Evolutionary conservation across 2,329 filamentous ascomycete species (phyloP).

Genomic region (Chaetomiaceae sp.): DNA sequence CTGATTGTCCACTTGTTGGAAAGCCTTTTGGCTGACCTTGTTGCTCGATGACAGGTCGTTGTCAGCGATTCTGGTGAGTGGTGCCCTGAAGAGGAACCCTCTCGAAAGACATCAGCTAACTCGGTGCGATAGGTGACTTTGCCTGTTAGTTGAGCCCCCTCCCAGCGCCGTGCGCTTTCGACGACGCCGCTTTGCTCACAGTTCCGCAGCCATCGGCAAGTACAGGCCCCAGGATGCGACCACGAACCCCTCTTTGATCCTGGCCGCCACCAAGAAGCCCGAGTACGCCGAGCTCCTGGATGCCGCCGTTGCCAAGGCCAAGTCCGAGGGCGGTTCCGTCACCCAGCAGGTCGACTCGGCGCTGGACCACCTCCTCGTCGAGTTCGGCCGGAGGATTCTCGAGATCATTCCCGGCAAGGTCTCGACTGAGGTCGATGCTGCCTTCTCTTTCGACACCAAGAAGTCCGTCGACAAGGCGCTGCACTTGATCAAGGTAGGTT

Average conservation of each 20-base stretch:
- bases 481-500: conserved; percentile 83
- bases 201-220: conserved; percentile 82
- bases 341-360: conserved; percentile 85
- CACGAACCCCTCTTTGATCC: conserved; percentile 98
- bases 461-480: conserved; percentile 92
- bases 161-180: not conserved
- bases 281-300: conserved; percentile 95
- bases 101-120: not conserved
- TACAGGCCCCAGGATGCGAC: conserved; percentile 99
- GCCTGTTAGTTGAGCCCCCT: conserved; percentile 55
- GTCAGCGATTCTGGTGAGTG: conserved; percentile 83
- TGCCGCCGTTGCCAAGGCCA: conserved; percentile 77
- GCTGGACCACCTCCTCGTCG: conserved; percentile 89
- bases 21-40: conserved; percentile 22
- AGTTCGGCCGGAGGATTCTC: conserved; percentile 97
- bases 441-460: conserved; percentile 92
- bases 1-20: not conserved
- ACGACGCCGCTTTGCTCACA: conserved; percentile 10
- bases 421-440: conserved; percentile 96
- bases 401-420: conserved; percentile 97
- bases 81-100: not conserved
- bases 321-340: conserved; percentile 63
- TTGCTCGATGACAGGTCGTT: conserved; percentile 60
- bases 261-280: conserved; percentile 95
- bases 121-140: conserved; percentile 51